Base-by-base conservation (phyloP, 257 asterid species). In the Orobanche coerulescens region DNA sequence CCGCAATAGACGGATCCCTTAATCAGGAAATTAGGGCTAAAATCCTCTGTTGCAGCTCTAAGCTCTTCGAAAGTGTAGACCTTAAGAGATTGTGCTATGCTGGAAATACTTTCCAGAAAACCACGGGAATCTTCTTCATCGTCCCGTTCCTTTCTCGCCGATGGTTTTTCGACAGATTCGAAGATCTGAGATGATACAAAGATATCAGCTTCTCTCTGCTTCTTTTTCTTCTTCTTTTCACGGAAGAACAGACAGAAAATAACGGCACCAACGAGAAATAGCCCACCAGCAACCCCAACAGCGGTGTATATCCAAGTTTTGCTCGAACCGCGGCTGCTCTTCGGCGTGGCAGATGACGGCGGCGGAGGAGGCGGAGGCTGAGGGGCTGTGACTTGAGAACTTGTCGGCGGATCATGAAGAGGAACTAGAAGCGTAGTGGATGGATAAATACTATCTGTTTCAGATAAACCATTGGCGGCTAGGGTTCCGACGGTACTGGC, bases 1-100 rank as follows among this genome's bases (percentile, higher is more conserved):
- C 87, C 98, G 4, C 89, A 80, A 74, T 92, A 89, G 44, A 86
- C 95, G 0, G 95, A 86, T 0, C 95, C 94, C 53, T 75, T 75
- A 34, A 92, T 82, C 81, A 31, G 50, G 53, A 69, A 75, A 5
- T 49, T 23, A 6, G 87, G 75, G 61, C 84, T 71, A 70, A 92
- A 88, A 74, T 86, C 77, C 7, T 81, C 69, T 0, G 98, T 88
- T 4, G 95, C 93, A 1, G 68, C 37, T 73, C 61, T 77, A 2
- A 92, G 76, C 62, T 88, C 91, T 42, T 77, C 64, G 6, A 84
- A 86, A 1, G 79, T 68, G 78, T 92, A 88, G 0, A 92, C 78
- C 30, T 81, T 80, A 0, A 88, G 74, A 12, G 95, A 88, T 33
- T 84, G 84, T 2, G 88, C 93, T 53, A 92, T 69, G 61, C 80